phyloP scores from a whole-genome alignment of 306 rosid species.

The Carpinus viminea region DNA sequence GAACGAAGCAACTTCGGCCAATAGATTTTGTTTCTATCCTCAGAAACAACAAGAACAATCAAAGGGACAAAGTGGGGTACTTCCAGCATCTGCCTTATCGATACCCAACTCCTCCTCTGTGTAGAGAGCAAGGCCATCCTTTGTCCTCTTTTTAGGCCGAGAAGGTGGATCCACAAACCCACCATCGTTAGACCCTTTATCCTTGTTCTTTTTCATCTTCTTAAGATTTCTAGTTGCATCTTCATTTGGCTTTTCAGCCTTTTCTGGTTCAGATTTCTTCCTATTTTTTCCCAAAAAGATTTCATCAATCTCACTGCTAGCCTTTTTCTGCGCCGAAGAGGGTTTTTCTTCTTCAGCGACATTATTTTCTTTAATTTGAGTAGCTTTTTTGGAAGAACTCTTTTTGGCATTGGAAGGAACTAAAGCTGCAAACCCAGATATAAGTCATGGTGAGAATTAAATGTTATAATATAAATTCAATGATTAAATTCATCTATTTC shows the following conservation, averaged over 20 bases:
- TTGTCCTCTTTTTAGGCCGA: constrained; percentile 47
- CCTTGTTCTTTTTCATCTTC: constrained; percentile 39
- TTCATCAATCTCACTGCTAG: constrained; percentile 61
- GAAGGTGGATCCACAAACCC: constrained; percentile 39
- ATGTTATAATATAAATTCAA: no score
- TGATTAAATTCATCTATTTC: no score
- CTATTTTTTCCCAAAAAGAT: constrained; percentile 65
- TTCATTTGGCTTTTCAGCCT: constrained; percentile 22
- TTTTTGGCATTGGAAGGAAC: background rate
- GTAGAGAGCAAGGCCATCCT: constrained; percentile 61
- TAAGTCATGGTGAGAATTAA: background rate
- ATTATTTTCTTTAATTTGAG: constrained; percentile 25
- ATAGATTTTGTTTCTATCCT: background rate
- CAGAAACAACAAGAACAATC: constrained; percentile 87
- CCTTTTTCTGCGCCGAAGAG: constrained; percentile 34
- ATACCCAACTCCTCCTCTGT: constrained; percentile 72
- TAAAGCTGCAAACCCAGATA: background rate
- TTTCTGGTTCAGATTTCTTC: constrained; percentile 39
- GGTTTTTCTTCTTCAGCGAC: constrained; percentile 39
- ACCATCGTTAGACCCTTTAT: constrained; percentile 15
- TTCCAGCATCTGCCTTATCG: constrained; percentile 60
- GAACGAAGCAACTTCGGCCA: constrained; percentile 1
- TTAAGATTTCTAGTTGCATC: constrained; percentile 24
- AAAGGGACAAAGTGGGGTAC: constrained; percentile 78
- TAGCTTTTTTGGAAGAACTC: background rate